Conservation (phyloP, 345 rosid species). For the Brassica rapa region DNA sequence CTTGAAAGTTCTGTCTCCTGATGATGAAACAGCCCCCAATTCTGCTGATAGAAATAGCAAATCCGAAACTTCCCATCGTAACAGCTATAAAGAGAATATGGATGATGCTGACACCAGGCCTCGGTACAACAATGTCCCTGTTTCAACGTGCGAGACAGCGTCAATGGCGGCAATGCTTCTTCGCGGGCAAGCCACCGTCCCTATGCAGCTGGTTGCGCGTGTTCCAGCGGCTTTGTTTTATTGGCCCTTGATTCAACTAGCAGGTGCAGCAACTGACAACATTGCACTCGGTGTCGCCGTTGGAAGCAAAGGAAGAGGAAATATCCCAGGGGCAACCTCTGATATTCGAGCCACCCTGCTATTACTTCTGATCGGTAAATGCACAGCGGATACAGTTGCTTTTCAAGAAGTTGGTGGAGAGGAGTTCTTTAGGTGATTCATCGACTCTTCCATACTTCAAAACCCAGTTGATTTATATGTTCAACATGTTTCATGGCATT, state of each 20-base stretch:
- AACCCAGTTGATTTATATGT: slow-evolving; percentile 12
- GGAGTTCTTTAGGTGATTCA: slow-evolving; percentile 81
- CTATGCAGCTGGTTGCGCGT: slow-evolving; percentile 93
- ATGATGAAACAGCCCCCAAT: slow-evolving; percentile 45
- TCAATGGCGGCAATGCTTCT: slow-evolving; percentile 96
- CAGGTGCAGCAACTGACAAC: slow-evolving; percentile 94
- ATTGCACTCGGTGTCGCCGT: slow-evolving; percentile 94
- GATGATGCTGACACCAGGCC: slow-evolving; percentile 59
- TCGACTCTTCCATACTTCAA: slow-evolving; percentile 17
- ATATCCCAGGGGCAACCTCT: slow-evolving; percentile 92
- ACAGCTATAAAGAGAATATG: slow-evolving; percentile 47
- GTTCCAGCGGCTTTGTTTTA: slow-evolving; percentile 88
- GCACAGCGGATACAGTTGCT: slow-evolving; percentile 86
- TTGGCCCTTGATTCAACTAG: slow-evolving; percentile 98
- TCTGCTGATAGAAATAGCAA: slow-evolving; percentile 49
- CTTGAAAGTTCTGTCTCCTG: slow-evolving; percentile 80
- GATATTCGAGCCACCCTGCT: slow-evolving; percentile 93
- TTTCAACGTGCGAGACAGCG: slow-evolving; percentile 60
- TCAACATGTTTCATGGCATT: slow-evolving; percentile 32
- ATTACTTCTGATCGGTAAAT: slow-evolving; percentile 90
- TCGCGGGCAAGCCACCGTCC: slow-evolving; percentile 83
- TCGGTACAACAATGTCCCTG: slow-evolving; percentile 45
- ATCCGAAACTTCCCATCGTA: slow-evolving; percentile 42
- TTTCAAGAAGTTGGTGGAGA: slow-evolving; percentile 92
- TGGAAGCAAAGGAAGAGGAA: slow-evolving; percentile 99